A percentile compares a stretch with the other conserved stretches of the same genome.
These are phyloP conservation scores for Solanum ossicruentum DNA, from an alignment of 257 asterid species.

Conservation along the genomic window DNA sequence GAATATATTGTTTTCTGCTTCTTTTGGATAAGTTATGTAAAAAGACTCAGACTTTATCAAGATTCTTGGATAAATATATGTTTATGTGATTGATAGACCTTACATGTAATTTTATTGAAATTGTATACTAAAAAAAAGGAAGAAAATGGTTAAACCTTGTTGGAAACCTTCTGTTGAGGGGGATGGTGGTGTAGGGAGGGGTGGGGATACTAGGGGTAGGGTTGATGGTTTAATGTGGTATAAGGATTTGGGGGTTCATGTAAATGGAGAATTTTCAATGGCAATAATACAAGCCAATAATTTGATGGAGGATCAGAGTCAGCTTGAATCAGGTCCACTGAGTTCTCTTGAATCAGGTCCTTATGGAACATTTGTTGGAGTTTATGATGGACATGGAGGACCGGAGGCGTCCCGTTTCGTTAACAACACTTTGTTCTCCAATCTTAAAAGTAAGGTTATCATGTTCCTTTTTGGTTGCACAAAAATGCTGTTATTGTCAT, in stretches of 20 bases:
- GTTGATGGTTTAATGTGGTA: slow-evolving; percentile 81
- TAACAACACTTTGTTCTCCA: slow-evolving; percentile 48
- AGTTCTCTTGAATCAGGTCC: slow-evolving; percentile 63
- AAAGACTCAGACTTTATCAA: not conserved
- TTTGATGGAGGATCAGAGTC: slow-evolving; percentile 91
- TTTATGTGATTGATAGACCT: not conserved
- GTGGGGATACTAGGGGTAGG: slow-evolving; percentile 46
- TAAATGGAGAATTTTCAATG: slow-evolving; percentile 82
- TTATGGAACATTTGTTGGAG: slow-evolving; percentile 78
- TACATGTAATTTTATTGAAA: not conserved
- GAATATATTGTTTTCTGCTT: slow-evolving; percentile 38
- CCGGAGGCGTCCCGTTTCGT: slow-evolving; percentile 85
- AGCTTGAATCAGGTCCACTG: slow-evolving; percentile 78
- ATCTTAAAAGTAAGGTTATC: slow-evolving; percentile 64
- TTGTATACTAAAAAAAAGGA: not conserved
- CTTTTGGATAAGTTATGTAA: slow-evolving; percentile 28
- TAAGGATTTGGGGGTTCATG: slow-evolving; percentile 71
- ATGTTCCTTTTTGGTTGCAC: not conserved
- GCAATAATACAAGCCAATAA: slow-evolving; percentile 79
- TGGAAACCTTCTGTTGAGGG: slow-evolving; percentile 75
- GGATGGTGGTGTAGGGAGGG: slow-evolving; percentile 27
- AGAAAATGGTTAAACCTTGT: slow-evolving; percentile 66
- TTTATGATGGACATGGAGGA: slow-evolving; percentile 99
- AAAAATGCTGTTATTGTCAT: not conserved
- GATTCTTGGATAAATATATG: not conserved